Evolutionary conservation across 805 yeast species (phyloP).

Genomic region (Saccharomyces eubayanus): DNA sequence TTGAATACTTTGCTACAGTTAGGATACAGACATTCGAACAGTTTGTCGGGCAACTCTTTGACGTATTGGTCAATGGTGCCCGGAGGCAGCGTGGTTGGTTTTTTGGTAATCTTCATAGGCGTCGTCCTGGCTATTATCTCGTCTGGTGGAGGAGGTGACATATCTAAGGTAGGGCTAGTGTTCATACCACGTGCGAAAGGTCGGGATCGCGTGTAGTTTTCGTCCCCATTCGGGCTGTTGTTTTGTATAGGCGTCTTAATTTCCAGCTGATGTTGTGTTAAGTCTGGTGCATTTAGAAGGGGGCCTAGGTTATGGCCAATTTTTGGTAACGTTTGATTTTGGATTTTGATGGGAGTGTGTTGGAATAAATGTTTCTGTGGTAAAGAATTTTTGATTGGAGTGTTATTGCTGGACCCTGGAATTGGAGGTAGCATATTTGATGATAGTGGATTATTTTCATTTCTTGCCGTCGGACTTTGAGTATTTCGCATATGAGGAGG

Average conservation of each 20-base stretch:
- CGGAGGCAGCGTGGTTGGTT: conserved; percentile 51
- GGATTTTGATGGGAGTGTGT: conserved; percentile 21
- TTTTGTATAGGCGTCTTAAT: not conserved
- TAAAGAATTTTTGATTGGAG: conserved; percentile 15
- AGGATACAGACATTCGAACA: conserved; percentile 65
- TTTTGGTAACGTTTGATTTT: conserved; percentile 2
- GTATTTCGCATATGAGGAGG: not conserved
- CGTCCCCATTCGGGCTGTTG: conserved; percentile 24
- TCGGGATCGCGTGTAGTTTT: not conserved
- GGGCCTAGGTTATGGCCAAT: conserved; percentile 2
- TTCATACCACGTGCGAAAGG: not conserved
- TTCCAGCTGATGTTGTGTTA: not conserved
- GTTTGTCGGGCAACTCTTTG: conserved; percentile 69
- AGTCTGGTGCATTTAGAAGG: not conserved
- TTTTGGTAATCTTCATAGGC: conserved; percentile 22
- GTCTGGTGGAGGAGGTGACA: not conserved
- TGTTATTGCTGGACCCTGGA: conserved; percentile 25
- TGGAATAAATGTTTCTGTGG: conserved; percentile 28
- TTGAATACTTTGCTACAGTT: conserved; percentile 78
- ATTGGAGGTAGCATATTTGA: conserved; percentile 21
- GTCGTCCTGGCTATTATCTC: conserved; percentile 2
- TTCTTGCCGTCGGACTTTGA: not conserved
- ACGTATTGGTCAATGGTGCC: conserved; percentile 82
- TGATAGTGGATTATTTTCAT: conserved; percentile 5
- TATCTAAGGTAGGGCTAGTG: conserved; percentile 4